Base-by-base conservation (phyloP, 805 yeast genomes). In the Wickerhamiella bombiphila region DNA sequence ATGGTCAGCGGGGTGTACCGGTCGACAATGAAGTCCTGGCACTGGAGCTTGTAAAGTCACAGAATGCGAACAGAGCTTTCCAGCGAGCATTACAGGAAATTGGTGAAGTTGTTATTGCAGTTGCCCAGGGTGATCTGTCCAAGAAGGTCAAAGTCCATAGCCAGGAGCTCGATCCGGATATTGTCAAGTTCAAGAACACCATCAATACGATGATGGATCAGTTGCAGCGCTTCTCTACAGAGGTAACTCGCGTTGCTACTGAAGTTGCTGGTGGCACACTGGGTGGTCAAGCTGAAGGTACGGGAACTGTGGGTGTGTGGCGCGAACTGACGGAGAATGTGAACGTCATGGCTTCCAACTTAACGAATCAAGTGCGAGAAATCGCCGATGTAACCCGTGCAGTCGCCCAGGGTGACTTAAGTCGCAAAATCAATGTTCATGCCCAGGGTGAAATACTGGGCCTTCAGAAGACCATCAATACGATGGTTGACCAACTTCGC, bases 161-260 rank as follows among this genome's bases (percentile, higher is more conserved):
- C 19, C 74, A 70, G 30, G 86, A 79, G 53, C 65, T 70, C 40
- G 85, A 80, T 55, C 83, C 91, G 1, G 88, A 79, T 53, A 80
- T 81, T 44, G 65, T 75, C 41, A 77, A 76, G 53, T 82, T 81
- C 51, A 81, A 82, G 55, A 72, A 73, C 39, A 77, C 91, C 5
- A 80, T 82, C 52, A 82, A 82, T 57, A 72, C 80, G 17, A 82
- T 82, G 94, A 79, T 81, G 81, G 83, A 77, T 51, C 93, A 80
- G 57, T 65, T 80, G 42, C 86, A 78, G 54, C 71, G 80, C 9
- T 80, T 80, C 56, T 83, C 91, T 22, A 68, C 69, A 38, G 91
- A 80, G 55, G 91, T 81, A 30, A 78, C 85, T 26, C 74, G 81
- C 42, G 80, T 82, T 19, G 91, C 94, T 28, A 80, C 86, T 14